Evolutionary conservation across 148 eudicot species (phyloP), one percentile per base, ranked within the genome.

Genomic region (Heliosperma pusillum): DNA sequence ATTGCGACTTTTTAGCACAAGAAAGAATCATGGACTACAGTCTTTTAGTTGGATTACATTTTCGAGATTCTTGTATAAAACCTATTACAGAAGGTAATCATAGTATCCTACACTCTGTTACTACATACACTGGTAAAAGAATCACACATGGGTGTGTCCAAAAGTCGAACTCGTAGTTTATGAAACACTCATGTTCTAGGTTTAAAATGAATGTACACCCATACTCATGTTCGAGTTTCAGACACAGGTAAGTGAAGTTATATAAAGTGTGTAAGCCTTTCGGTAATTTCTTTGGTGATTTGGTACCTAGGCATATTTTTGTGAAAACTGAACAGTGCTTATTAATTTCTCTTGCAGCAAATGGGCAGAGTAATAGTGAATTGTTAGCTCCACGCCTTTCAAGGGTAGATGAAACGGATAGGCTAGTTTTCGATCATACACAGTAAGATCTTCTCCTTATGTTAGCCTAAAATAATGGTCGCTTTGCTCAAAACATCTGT

Each of bases 1-100:
- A 89, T 82, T 89, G 90, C 42, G 89, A 89, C 59, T 89, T 89
- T 75, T 89, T 89, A 53, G 93, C 87, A 67, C 89, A 87, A 55
- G 93, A 89, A 73, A 82, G 93, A 62, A 89, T 89, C 59, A 89
- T 89, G 93, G 93, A 89, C 72, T 89, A 89, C 72, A 89, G 93
- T 82, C 89, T 89, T 21, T 86, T 89, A 69, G 85, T 89, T 47
- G 93, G 93, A 74, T 68, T 89, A 70, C 88, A 87, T 76, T 86
- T 89, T 69, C 89, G 67, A 57, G 88, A 86, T 75, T 79, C 88
- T 74, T 70, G 77, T 71, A 68, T 80, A 45, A 69, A 57, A 76
- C 83, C 85, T 62, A 66, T 69, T 12, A 61, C 74, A 66, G 64
- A 80, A 77, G 86, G 86, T 80, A 52, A 70, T 25, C 26, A 8